phyloP scores from a whole-genome alignment of 495 filamentous ascomycete genomes.

The Chaetomium fimeti region DNA sequence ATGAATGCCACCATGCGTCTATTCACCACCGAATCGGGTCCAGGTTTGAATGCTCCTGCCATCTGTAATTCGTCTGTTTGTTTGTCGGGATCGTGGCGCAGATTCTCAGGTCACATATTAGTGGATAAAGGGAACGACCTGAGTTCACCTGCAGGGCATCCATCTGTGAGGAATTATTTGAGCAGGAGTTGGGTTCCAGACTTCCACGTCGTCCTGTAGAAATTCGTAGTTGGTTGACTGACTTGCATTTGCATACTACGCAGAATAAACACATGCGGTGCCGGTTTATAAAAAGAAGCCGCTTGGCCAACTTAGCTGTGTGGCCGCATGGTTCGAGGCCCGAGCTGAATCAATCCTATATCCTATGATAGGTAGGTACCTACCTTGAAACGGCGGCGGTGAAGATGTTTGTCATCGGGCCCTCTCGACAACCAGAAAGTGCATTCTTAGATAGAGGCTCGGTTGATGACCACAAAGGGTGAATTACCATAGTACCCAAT shows the following conservation, averaged over 20 bases:
- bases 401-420: background rate
- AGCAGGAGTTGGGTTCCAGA: too few species aligned
- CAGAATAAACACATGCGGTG: background rate
- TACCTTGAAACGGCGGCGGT: too few species aligned
- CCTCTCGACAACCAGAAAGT: background rate
- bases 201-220: too few species aligned
- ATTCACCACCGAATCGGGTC: background rate
- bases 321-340: too few species aligned
- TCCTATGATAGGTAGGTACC: too few species aligned
- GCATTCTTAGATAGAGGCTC: background rate
- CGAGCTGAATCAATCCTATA: too few species aligned
- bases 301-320: background rate
- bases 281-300: background rate
- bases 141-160: too few species aligned
- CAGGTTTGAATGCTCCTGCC: background rate
- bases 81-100: background rate
- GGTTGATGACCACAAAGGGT: background rate
- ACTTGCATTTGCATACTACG: background rate
- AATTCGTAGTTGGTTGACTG: background rate
- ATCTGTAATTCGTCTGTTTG: slow-evolving; percentile 3
- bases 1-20: background rate
- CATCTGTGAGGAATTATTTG: too few species aligned
- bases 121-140: too few species aligned
- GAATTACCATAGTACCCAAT: background rate
- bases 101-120: background rate